Percentiles rank a stretch among this genome's conserved stretches.
phyloP scores from a whole-genome alignment of 2,329 filamentous ascomycete genomes.

The Beauveria australis region DNA sequence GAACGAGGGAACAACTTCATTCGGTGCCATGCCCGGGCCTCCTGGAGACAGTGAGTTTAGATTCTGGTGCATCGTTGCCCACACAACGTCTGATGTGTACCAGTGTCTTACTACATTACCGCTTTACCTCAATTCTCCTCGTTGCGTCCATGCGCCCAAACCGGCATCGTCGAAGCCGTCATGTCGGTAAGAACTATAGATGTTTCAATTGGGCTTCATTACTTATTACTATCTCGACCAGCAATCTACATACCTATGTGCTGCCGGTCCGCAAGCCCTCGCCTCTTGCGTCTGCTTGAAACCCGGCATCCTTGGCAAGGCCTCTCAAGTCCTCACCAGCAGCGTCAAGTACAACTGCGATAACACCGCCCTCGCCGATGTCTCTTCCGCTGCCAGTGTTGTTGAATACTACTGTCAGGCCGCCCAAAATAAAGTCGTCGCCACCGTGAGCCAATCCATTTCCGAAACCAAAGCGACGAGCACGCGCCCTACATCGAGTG shows the following conservation, averaged over 20 bases:
- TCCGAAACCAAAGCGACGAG: slow-evolving; percentile 1
- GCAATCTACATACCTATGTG: slow-evolving; percentile 24
- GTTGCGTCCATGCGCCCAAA: slow-evolving; percentile 32
- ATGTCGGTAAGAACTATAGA: not conserved
- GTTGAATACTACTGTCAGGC: slow-evolving; percentile 37
- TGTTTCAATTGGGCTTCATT: no score
- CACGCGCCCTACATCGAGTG: not conserved
- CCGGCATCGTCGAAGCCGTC: slow-evolving; percentile 20
- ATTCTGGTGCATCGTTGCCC: not conserved
- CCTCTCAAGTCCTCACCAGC: slow-evolving; percentile 31
- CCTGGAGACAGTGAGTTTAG: slow-evolving; percentile 35
- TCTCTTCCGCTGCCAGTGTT: slow-evolving; percentile 32
- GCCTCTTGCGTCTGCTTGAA: slow-evolving; percentile 40
- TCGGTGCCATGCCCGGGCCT: slow-evolving; percentile 32
- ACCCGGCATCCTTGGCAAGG: slow-evolving; percentile 27
- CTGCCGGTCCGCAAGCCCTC: slow-evolving; percentile 32
- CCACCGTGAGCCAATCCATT: slow-evolving; percentile 29
- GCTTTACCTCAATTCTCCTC: slow-evolving; percentile 33
- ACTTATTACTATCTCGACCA: not conserved
- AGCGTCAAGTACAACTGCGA: slow-evolving; percentile 30
- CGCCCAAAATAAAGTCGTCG: slow-evolving; percentile 28
- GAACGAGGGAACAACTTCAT: slow-evolving; percentile 33
- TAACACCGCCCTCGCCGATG: slow-evolving; percentile 29
- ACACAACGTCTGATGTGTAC: not conserved
- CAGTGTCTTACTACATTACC: slow-evolving; percentile 41